Conservation (phyloP, 306 rosid genomes). For the Erythrophleum fordii region DNA sequence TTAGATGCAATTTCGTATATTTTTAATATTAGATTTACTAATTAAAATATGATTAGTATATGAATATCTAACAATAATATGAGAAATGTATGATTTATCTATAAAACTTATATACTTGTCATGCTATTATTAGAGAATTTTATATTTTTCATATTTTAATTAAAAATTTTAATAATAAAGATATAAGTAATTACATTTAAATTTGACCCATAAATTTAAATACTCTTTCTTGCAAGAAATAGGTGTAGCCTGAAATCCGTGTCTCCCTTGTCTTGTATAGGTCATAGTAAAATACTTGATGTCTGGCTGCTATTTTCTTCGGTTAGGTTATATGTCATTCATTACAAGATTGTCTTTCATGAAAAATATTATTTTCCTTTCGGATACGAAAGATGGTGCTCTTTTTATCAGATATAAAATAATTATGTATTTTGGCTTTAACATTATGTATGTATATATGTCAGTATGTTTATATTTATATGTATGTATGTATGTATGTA, state of each 20-base stretch:
- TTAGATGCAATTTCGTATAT: too few species aligned
- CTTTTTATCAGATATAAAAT: background rate
- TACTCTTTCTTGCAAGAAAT: background rate
- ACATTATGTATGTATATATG: background rate
- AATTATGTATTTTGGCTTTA: background rate
- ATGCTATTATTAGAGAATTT: too few species aligned
- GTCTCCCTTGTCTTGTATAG: background rate
- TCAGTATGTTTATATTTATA: too few species aligned
- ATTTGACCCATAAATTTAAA: too few species aligned
- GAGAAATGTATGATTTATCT: too few species aligned
- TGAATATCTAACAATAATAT: too few species aligned
- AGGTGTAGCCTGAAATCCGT: background rate
- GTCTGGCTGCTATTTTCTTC: background rate
- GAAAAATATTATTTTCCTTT: background rate
- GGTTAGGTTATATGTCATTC: slow-evolving; percentile 5
- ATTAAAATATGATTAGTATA: too few species aligned
- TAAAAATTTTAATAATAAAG: too few species aligned
- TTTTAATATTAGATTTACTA: too few species aligned
- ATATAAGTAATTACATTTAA: too few species aligned
- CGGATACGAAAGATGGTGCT: background rate
- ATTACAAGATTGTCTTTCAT: background rate
- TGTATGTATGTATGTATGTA: background rate
- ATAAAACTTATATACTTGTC: too few species aligned
- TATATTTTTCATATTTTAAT: too few species aligned
- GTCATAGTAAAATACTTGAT: background rate